These are phyloP conservation scores for Nannizziopsis barbatae DNA, from an alignment of 2,329 filamentous ascomycete species.

Conservation along the genomic window DNA sequence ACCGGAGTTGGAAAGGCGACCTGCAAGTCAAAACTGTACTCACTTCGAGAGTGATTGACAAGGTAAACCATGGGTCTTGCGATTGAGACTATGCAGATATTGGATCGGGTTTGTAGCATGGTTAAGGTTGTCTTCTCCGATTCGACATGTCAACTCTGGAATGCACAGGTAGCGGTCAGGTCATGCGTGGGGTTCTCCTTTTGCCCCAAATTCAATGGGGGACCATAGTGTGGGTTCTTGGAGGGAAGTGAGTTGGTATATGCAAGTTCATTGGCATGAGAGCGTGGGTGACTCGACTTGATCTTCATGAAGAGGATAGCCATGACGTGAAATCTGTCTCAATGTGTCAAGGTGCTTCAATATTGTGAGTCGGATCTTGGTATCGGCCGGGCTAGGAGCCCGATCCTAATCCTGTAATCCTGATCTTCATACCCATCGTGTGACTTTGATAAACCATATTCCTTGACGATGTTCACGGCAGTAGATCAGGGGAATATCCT, in stretches of 20 bases:
- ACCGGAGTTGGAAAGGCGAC: too few relatives aligned
- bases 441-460: background rate
- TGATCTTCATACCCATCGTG: conserved; percentile 4
- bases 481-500: background rate
- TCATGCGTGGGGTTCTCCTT: background rate
- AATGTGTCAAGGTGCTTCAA: background rate
- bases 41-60: too few relatives aligned
- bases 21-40: too few relatives aligned
- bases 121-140: background rate
- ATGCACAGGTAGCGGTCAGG: background rate
- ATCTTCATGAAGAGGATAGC: background rate
- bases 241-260: background rate
- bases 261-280: background rate
- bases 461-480: background rate
- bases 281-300: background rate
- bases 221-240: background rate
- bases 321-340: background rate
- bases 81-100: too few relatives aligned
- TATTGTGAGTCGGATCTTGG: background rate
- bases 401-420: background rate
- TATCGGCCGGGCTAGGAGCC: background rate
- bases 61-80: too few relatives aligned
- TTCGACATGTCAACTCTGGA: background rate
- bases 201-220: background rate
- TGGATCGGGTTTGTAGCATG: background rate